A percentile compares a stretch with the other conserved stretches of the same genome.
Conservation (phyloP, 805 yeast genomes). For the Yarrowia sp. region DNA sequence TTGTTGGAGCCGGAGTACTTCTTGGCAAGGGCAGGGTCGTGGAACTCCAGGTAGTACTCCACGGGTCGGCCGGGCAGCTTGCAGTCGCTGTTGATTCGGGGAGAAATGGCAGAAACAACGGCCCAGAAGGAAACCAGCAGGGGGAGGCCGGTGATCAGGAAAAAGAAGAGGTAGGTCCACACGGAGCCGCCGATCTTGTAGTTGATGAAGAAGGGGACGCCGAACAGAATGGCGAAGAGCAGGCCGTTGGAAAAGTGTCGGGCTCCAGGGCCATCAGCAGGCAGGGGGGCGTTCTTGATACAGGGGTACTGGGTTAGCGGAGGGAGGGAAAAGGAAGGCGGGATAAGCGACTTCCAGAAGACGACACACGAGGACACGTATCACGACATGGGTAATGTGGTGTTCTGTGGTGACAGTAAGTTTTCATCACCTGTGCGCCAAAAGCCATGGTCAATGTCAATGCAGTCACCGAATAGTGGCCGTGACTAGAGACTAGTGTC, state of each 20-base stretch:
- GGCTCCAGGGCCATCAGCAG: constrained; percentile 91
- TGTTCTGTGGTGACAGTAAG: too few species aligned
- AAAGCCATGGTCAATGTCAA: too few species aligned
- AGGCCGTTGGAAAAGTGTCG: constrained; percentile 72
- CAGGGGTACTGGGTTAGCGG: constrained; percentile 57
- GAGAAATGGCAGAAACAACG: constrained; percentile 73
- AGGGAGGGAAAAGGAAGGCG: too few species aligned
- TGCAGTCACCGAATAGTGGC: too few species aligned
- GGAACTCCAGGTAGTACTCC: constrained; percentile 81
- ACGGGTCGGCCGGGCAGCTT: constrained; percentile 78
- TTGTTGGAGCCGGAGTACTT: constrained; percentile 76
- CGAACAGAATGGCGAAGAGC: constrained; percentile 57
- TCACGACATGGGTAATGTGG: too few species aligned
- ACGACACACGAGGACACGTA: not conserved
- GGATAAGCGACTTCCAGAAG: too few species aligned
- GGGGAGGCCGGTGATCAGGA: constrained; percentile 65
- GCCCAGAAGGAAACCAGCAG: constrained; percentile 86
- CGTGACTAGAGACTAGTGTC: too few species aligned
- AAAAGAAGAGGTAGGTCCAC: constrained; percentile 69
- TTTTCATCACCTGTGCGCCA: too few species aligned
- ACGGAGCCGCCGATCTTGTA: constrained; percentile 71
- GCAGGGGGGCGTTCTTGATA: constrained; percentile 83
- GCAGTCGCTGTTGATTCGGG: constrained; percentile 80
- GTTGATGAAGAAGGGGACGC: constrained; percentile 68
- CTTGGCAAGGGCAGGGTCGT: constrained; percentile 68